Evolutionary conservation across 2,329 filamentous ascomycete species (phyloP), one percentile per base, ranked within the genome.

Genomic region (Magnaporthiopsis rhizophila): DNA sequence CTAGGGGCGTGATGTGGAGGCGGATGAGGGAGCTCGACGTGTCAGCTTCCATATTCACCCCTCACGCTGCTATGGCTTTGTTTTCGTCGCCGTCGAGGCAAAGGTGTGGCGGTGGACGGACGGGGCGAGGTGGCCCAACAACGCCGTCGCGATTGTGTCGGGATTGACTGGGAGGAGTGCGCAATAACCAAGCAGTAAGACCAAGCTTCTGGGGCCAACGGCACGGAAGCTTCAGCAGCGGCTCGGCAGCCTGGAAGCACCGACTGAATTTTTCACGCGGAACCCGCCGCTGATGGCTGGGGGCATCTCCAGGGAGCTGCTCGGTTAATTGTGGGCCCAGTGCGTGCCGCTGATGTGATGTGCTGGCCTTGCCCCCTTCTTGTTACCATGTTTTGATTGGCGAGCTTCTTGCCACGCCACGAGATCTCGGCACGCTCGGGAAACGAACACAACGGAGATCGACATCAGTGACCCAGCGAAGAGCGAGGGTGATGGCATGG

Each of bases 1-100:
- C 92, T 69, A 99, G 84, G 61, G 95, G 95, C 21, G 91, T 89
- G 70, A 99, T 95, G 77, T 99, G 92, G 63, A 99, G 84, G 70
- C 92, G 85, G 50, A 77, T 79, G 71, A 58, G 34, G 50, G 36
- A 57, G 50, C 26, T 62, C 57, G 57, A 26, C 24, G 57, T 32
- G 28, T 26, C 28, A 58, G 57, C 57, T 30, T 58, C 57, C 57
- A 58, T 58, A 28, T 15, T 58, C 28, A 32, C 57, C 28, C 57
- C 57, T 58, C 57, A 26, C 30, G 11, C 1, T 32, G 18, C 24
- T 32, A 8, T 6, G 57, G 18, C 21, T 21, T n/a, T 53, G 45
- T n/a, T 13, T n/a, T 53, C 15, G 45, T 53, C 21, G 45, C 21
- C n/a, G 45, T 12, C 45, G 45, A 53, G 45, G 4, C 45, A 21